phyloP scores from a whole-genome alignment of 331 rosid genomes.

The Pyrus hybrid region DNA sequence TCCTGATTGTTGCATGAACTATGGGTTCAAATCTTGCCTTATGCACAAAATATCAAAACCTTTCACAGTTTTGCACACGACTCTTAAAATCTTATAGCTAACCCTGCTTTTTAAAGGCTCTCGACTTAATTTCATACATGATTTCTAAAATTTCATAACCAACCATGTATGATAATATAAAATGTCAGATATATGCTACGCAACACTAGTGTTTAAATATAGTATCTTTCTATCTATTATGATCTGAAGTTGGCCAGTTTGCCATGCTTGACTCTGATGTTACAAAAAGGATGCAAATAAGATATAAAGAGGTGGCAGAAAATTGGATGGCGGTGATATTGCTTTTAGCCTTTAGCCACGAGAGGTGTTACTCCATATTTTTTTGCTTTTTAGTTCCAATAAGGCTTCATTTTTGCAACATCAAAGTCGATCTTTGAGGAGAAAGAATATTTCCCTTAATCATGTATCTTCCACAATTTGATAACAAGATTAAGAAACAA shows the following conservation, averaged over 20 bases:
- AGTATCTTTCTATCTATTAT: background rate
- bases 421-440: background rate
- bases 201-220: background rate
- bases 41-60: no score
- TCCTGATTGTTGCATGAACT: no score
- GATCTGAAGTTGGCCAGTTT: background rate
- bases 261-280: background rate
- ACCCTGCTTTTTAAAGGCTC: no score
- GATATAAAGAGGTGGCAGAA: background rate
- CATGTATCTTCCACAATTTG: background rate
- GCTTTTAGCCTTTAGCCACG: background rate
- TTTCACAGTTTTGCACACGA: no score
- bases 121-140: no score
- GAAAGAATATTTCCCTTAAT: background rate
- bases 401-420: background rate
- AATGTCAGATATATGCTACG: background rate
- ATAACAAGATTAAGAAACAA: background rate
- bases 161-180: background rate
- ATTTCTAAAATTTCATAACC: no score
- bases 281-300: background rate
- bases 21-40: no score
- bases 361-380: background rate
- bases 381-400: background rate
- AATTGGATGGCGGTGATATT: background rate
- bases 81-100: no score